phyloP scores from a whole-genome alignment of 768 basidiomycete species.

The Naganishia friedmannii region DNA sequence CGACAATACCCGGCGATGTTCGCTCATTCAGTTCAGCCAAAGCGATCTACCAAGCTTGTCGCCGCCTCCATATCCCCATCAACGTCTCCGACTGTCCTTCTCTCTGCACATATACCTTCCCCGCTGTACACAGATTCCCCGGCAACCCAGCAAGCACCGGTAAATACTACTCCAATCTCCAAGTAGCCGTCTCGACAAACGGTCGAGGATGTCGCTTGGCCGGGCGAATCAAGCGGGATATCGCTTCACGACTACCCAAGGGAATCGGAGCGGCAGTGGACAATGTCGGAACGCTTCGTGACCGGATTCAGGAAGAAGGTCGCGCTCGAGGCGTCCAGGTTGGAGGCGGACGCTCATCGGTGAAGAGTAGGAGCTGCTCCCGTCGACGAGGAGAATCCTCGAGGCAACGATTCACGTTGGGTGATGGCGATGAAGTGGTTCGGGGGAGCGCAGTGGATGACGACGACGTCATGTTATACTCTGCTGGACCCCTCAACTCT shows the following conservation, averaged over 20 bases:
- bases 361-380: slow-evolving; percentile 18
- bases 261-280: slow-evolving; percentile 71
- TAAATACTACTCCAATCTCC: slow-evolving; percentile 47
- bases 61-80: slow-evolving; percentile 64
- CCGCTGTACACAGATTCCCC: slow-evolving; percentile 75
- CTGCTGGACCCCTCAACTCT: slow-evolving; percentile 49
- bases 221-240: slow-evolving; percentile 73
- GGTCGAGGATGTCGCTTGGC: slow-evolving; percentile 84
- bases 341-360: slow-evolving; percentile 13
- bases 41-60: slow-evolving; percentile 61
- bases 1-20: slow-evolving; percentile 38
- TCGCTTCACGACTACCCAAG: slow-evolving; percentile 69
- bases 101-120: slow-evolving; percentile 85
- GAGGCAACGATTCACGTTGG: slow-evolving; percentile 3
- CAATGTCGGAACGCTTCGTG: slow-evolving; percentile 69
- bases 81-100: slow-evolving; percentile 84
- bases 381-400: slow-evolving; percentile 2
- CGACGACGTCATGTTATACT: slow-evolving; percentile 27
- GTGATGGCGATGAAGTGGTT: background rate
- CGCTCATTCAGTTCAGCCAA: slow-evolving; percentile 61
- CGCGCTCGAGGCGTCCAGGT: slow-evolving; percentile 1
- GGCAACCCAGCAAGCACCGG: slow-evolving; percentile 21
- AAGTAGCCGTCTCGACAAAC: slow-evolving; percentile 82
- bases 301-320: slow-evolving; percentile 34
- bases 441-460: slow-evolving; percentile 52